Evolutionary conservation across 768 basidiomycete genomes (phyloP).

Genomic region (Terana coerulea): DNA sequence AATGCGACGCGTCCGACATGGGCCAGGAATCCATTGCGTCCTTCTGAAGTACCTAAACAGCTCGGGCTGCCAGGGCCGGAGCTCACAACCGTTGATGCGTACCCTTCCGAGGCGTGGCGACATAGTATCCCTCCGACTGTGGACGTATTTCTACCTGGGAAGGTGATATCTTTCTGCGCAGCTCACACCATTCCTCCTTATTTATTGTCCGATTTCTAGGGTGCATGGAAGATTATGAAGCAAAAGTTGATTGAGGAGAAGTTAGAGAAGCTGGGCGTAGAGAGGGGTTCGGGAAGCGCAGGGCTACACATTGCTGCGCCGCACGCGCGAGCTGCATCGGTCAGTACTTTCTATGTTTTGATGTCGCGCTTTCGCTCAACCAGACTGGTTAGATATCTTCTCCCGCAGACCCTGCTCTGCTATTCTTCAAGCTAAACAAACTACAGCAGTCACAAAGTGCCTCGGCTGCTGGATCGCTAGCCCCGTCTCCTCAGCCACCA

Average conservation of each 20-base stretch:
- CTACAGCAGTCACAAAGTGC: slow-evolving; percentile 67
- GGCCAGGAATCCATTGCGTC: slow-evolving; percentile 56
- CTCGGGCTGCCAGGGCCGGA: slow-evolving; percentile 28
- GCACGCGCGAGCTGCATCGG: slow-evolving; percentile 81
- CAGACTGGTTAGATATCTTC: slow-evolving; percentile 66
- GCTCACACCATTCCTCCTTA: slow-evolving; percentile 2
- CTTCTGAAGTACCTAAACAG: slow-evolving; percentile 31
- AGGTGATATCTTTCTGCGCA: slow-evolving; percentile 40
- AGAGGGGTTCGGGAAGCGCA: slow-evolving; percentile 50
- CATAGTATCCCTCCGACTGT: slow-evolving; percentile 57
- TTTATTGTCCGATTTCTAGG: not conserved
- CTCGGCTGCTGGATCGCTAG: slow-evolving; percentile 48
- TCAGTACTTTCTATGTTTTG: slow-evolving; percentile 37
- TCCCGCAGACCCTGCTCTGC: slow-evolving; percentile 81
- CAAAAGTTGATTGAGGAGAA: slow-evolving; percentile 76
- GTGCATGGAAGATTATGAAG: slow-evolving; percentile 71
- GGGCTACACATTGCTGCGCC: slow-evolving; percentile 65
- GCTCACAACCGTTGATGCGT: slow-evolving; percentile 45
- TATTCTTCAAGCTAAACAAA: slow-evolving; percentile 82
- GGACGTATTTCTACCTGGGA: slow-evolving; percentile 81
- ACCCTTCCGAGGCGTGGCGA: slow-evolving; percentile 65
- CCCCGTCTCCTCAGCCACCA: slow-evolving; percentile 63
- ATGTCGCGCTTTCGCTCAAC: slow-evolving; percentile 14
- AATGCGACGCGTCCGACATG: slow-evolving; percentile 43
- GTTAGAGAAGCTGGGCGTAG: slow-evolving; percentile 75